These are phyloP conservation scores for Lolium rigidum DNA, from an alignment of 176 grass and related monocot genomes.

Conservation along the genomic window DNA sequence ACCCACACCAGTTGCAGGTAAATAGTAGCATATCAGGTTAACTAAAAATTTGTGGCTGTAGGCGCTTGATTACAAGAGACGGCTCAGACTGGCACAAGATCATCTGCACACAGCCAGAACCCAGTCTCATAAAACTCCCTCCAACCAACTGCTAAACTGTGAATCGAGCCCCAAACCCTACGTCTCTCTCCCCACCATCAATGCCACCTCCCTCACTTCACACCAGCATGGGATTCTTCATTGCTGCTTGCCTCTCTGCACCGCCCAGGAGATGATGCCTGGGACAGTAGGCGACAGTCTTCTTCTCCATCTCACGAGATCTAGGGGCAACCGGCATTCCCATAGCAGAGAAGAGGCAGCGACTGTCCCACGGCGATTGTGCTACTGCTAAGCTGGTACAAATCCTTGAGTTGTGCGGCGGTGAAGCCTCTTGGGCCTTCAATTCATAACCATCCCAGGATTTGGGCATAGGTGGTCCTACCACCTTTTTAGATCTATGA, in stretches of 20 bases:
- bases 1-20: not conserved
- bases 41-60: not conserved
- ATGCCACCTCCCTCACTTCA: not conserved
- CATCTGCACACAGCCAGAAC: not conserved
- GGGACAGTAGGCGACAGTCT: not conserved
- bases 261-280: not conserved
- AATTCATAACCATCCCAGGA: not conserved
- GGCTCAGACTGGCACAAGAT: not conserved
- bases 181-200: not conserved
- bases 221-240: not conserved
- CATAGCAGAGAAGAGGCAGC: not conserved
- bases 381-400: not conserved
- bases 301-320: conserved; percentile 6
- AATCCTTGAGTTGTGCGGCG: not conserved
- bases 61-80: not conserved
- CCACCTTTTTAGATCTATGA: not conserved
- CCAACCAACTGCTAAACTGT: not conserved
- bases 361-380: not conserved
- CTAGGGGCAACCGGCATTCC: not conserved
- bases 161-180: not conserved
- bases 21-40: conserved; percentile 1
- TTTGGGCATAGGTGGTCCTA: not conserved
- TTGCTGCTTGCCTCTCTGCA: not conserved
- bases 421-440: not conserved
- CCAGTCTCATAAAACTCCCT: not conserved